Evolutionary conservation across 345 rosid genomes (phyloP).

Genomic region (Populus tremula): DNA sequence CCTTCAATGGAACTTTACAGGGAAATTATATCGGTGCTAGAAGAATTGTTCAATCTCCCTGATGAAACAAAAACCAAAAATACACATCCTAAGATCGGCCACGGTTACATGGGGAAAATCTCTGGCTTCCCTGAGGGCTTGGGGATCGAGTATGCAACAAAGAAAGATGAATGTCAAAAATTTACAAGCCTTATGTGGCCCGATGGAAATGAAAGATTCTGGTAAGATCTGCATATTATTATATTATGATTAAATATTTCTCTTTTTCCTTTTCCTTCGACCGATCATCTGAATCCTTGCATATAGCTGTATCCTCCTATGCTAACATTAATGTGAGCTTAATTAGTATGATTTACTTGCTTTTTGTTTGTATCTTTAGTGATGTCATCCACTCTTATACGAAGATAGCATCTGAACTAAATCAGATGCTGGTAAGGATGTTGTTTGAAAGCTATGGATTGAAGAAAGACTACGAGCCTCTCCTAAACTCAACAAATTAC

Average conservation of each 20-base stretch:
- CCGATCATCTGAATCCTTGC: neutral
- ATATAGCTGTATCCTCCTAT: neutral
- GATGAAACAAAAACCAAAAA: constrained; percentile 35
- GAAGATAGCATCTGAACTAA: constrained; percentile 36
- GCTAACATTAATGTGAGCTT: too few relatives aligned
- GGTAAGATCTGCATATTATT: constrained; percentile 13
- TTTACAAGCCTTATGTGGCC: constrained; percentile 50
- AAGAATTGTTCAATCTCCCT: constrained; percentile 38
- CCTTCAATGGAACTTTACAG: constrained; percentile 21
- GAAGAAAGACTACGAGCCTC: constrained; percentile 32
- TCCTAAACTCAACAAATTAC: constrained; percentile 40
- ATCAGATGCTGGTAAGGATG: constrained; percentile 49
- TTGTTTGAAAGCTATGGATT: constrained; percentile 57
- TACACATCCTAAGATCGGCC: constrained; percentile 27
- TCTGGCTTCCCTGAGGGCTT: constrained; percentile 32
- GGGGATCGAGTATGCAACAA: constrained; percentile 35
- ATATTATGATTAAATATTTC: neutral
- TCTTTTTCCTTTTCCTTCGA: neutral
- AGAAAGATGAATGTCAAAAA: constrained; percentile 19
- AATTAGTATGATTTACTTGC: neutral
- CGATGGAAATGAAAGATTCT: constrained; percentile 33
- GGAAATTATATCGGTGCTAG: constrained; percentile 5
- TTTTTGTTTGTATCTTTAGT: constrained; percentile 18
- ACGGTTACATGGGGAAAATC: constrained; percentile 38
- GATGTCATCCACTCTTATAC: constrained; percentile 39